Evolutionary conservation across 768 basidiomycete species (phyloP).

Genomic region (Boletus rubroflammeus): DNA sequence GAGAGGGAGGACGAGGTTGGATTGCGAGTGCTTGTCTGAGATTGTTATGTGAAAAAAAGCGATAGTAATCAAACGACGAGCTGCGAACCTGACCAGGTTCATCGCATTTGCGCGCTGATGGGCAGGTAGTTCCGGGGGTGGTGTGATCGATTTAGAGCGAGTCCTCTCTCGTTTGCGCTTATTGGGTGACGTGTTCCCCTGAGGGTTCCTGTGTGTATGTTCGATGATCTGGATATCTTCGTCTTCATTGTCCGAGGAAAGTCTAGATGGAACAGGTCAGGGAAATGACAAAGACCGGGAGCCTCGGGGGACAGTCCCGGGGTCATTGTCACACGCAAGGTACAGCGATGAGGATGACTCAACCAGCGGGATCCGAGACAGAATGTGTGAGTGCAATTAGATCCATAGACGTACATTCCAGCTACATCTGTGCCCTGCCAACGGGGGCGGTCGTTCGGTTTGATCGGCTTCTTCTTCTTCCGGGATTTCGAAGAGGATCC

Average conservation of each 20-base stretch:
- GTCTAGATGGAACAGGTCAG: conserved; percentile 22
- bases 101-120: conserved; percentile 55
- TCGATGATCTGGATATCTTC: conserved; percentile 43
- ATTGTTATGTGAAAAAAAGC: conserved; percentile 2
- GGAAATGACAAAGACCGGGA: conserved; percentile 6
- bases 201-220: conserved; percentile 20
- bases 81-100: conserved; percentile 55
- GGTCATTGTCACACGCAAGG: not conserved
- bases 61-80: not conserved
- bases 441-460: conserved; percentile 29
- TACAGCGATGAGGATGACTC: not conserved
- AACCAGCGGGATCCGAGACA: not conserved
- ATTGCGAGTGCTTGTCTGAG: conserved; percentile 47
- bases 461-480: conserved; percentile 38
- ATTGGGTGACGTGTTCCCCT: conserved; percentile 24
- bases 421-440: conserved; percentile 44
- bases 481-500: conserved; percentile 35
- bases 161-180: conserved; percentile 50
- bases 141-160: conserved; percentile 71
- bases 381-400: not conserved
- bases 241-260: conserved; percentile 45
- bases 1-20: conserved; percentile 44
- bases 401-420: conserved; percentile 36
- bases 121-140: conserved; percentile 60
- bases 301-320: conserved; percentile 12